Evolutionary conservation across 495 filamentous ascomycete species (phyloP), one percentile per base, ranked within the genome.

Genomic region (Aspergillus bridgeri): DNA sequence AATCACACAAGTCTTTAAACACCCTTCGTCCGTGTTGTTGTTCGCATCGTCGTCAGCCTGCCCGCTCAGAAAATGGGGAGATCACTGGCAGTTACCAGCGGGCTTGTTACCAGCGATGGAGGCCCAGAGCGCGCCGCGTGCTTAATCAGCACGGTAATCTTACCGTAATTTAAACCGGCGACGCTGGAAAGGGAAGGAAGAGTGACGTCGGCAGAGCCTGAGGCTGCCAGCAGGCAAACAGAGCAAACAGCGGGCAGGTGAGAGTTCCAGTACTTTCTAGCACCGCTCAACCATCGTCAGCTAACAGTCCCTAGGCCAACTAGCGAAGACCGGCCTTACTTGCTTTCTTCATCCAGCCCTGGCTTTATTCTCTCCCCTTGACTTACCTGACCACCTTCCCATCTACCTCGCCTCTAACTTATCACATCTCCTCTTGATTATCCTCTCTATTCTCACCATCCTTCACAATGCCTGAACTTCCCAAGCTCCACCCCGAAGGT

Each of bases 251-350:
- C 24, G 50, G 25, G 21, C 33, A 52, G 52, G 51, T 38, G 58
- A 62, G 54, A 59, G 62, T 75, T 75, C 72, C 69, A 72, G 70
- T 73, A 75, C 67, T 64, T 75, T 75, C 72, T 70, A 75, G 33
- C 25, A 11, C 33, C 47, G n/a, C 23, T 53, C 20, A 45, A 53
- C 58, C 58, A 63, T 60, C 65, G 54, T 53, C 65, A 57, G 58
- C 60, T 60, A 63, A 60, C 53, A 51, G 23, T 57, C 58, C 54
- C 46, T 59, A 38, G n/a, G 17, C 33, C 33, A 38, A 38, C 33
- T 38, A 38, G 33, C 33, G 33, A 38, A 38, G 33, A 13, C 33
- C 9, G 33, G 33, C 33, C 13, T 54, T 59, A 56, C 33, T 54
- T 22, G 33, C 25, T 47, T 46, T 27, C 23, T 55, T 55, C 53